phyloP scores from a whole-genome alignment of 192 early-diverging fungal species.

The Umbelopsis isabellina region DNA sequence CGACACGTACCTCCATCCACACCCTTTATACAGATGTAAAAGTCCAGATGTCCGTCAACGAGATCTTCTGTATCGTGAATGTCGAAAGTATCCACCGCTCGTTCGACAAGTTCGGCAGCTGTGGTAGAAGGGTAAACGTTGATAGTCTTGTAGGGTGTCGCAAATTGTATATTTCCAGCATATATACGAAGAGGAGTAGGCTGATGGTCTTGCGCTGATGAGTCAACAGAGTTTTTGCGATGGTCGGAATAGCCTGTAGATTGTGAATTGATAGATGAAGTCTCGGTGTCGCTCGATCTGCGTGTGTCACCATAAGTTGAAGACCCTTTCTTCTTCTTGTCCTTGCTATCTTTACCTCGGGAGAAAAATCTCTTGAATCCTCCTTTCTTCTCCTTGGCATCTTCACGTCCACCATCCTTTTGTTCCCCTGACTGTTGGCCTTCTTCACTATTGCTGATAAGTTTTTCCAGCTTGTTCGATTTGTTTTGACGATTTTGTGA shows the following conservation, averaged over 20 bases:
- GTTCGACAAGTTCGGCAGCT: conserved; percentile 47
- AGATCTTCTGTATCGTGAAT: conserved; percentile 36
- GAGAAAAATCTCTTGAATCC: conserved; percentile 39
- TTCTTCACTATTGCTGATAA: conserved; percentile 18
- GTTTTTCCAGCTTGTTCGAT: conserved; percentile 29
- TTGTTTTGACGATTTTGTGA: conserved; percentile 12
- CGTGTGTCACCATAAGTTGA: conserved; percentile 21
- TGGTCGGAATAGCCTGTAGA: conserved; percentile 32
- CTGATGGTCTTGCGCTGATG: conserved; percentile 10
- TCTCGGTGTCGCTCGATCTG: conserved; percentile 26
- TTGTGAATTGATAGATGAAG: conserved; percentile 36
- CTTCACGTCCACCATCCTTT: conserved; percentile 9
- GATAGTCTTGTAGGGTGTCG: conserved; percentile 45
- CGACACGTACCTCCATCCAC: conserved; percentile 49
- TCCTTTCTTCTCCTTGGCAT: conserved; percentile 26
- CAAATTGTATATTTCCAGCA: conserved; percentile 51
- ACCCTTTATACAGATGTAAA: conserved; percentile 51
- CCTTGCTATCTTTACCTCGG: conserved; percentile 26
- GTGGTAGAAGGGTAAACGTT: conserved; percentile 43
- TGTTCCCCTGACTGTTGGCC: not conserved
- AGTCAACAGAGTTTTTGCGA: conserved; percentile 4
- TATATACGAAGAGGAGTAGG: conserved; percentile 44
- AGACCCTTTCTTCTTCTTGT: conserved; percentile 32
- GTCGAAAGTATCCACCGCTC: conserved; percentile 46
- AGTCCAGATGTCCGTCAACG: conserved; percentile 33